These are phyloP conservation scores for Solanum verrucosum DNA, from an alignment of 257 asterid species.

Conservation along the genomic window DNA sequence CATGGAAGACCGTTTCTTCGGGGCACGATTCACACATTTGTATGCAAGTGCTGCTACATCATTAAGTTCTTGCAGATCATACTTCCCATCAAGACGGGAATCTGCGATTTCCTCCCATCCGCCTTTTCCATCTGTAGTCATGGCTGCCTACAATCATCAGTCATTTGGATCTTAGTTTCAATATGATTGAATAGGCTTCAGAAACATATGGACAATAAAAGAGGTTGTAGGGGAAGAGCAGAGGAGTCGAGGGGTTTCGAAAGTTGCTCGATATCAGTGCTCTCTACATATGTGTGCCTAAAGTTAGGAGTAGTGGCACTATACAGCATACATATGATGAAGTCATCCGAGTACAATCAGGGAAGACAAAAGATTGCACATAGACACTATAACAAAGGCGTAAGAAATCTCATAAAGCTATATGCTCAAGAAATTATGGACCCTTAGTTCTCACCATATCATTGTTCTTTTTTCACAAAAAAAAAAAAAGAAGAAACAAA, in stretches of 20 bases:
- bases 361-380: background rate
- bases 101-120: slow-evolving; percentile 95
- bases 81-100: slow-evolving; percentile 74
- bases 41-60: slow-evolving; percentile 74
- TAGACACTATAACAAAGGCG: background rate
- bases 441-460: background rate
- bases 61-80: slow-evolving; percentile 49
- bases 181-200: background rate
- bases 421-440: background rate
- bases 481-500: background rate
- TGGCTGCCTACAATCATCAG: slow-evolving; percentile 63
- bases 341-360: background rate
- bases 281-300: background rate
- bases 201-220: background rate
- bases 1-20: slow-evolving; percentile 75
- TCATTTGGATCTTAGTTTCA: background rate
- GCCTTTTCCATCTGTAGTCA: slow-evolving; percentile 72
- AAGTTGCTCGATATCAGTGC: background rate
- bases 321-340: background rate
- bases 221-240: background rate
- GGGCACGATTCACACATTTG: slow-evolving; percentile 52
- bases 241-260: background rate
- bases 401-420: background rate
- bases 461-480: background rate
- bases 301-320: background rate